Conservation (phyloP, 2,329 filamentous ascomycete genomes). For the Botrytis fabae region DNA sequence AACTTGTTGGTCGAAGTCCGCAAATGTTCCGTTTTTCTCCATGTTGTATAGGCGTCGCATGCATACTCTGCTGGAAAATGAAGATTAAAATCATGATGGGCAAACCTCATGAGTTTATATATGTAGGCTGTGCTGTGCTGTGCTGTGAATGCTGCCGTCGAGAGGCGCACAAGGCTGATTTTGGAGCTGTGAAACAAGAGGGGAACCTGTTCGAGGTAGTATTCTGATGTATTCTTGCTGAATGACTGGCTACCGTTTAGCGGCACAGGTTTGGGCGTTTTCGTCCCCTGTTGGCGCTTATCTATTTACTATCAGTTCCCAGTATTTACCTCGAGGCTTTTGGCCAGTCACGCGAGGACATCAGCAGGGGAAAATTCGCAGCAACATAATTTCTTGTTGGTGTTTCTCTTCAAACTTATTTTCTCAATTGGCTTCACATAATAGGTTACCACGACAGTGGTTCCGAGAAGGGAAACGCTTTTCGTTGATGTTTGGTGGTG, state of each 20-base stretch:
- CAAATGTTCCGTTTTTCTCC: constrained; percentile 30
- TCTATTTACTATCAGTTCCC: constrained; percentile 3
- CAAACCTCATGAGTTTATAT: constrained; percentile 7
- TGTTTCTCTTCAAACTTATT: background rate
- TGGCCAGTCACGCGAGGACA: constrained; percentile 18
- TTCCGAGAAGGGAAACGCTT: background rate
- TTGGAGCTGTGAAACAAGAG: constrained; percentile 20
- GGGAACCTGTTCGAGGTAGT: background rate
- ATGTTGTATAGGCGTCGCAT: constrained; percentile 23
- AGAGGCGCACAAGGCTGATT: constrained; percentile 22
- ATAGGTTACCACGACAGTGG: constrained; percentile 4
- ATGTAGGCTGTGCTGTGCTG: constrained; percentile 7
- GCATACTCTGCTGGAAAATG: background rate
- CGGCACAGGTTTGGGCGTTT: constrained; percentile 12
- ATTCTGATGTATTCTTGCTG: background rate
- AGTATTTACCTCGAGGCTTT: background rate
- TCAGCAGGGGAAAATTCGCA: constrained; percentile 1
- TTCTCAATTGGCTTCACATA: background rate
- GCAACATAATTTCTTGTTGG: background rate
- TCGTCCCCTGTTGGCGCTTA: constrained; percentile 16
- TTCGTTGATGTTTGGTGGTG: background rate
- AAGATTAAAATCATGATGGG: constrained; percentile 17
- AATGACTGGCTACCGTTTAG: constrained; percentile 21
- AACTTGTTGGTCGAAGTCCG: constrained; percentile 52
- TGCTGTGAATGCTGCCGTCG: background rate